Percentiles rank a stretch among this genome's conserved stretches.
Conservation (phyloP, 331 rosid species). For the Malus hybrid region DNA sequence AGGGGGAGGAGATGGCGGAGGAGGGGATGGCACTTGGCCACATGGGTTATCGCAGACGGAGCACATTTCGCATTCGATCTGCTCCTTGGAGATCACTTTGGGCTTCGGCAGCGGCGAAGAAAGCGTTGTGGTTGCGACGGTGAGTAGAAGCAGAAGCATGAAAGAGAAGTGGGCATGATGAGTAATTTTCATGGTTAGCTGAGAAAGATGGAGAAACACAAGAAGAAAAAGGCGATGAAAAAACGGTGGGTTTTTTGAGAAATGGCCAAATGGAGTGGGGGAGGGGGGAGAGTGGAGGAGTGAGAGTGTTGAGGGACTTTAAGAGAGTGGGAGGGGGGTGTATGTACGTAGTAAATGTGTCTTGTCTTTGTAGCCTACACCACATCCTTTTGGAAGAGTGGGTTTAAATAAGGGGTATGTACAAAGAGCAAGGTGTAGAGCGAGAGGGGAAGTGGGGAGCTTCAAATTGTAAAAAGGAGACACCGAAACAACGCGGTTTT, state of each 20-base stretch:
- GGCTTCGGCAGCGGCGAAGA: slow-evolving; percentile 3
- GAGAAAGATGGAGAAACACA: neutral
- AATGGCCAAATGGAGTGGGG: neutral
- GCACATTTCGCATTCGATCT: slow-evolving; percentile 95
- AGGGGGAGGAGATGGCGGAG: slow-evolving; percentile 29
- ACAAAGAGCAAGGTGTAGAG: neutral
- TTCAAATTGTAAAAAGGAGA: neutral
- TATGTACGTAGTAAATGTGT: neutral
- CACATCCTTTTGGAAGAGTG: neutral
- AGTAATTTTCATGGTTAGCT: slow-evolving; percentile 22
- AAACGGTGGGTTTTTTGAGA: neutral
- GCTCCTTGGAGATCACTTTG: slow-evolving; percentile 33
- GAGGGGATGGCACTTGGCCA: slow-evolving; percentile 35
- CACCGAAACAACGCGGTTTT: neutral
- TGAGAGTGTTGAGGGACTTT: neutral
- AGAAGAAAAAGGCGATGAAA: neutral
- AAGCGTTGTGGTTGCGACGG: neutral
- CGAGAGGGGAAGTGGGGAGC: neutral
- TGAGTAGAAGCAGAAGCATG: neutral
- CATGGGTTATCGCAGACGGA: slow-evolving; percentile 81
- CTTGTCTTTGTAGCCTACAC: neutral
- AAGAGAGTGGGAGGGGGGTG: neutral
- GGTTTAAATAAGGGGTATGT: neutral
- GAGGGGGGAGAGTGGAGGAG: neutral
- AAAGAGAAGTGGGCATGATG: neutral